Conservation (phyloP, 2,329 filamentous ascomycete genomes). For the Pseudogymnoascus sp. region DNA sequence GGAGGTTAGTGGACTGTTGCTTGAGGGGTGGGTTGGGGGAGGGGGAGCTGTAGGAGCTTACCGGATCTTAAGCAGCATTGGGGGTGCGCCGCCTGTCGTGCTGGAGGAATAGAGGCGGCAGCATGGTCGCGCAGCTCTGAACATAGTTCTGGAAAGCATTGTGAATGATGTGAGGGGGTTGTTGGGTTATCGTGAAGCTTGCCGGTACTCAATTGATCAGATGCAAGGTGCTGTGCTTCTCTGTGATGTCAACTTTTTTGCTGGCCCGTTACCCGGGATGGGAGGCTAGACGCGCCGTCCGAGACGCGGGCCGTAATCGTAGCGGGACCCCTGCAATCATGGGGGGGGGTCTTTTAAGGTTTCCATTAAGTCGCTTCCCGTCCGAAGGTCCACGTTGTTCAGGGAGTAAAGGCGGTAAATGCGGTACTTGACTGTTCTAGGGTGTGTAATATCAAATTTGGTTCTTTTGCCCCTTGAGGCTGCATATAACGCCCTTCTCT, state of each 20-base stretch:
- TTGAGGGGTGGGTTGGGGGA: too few relatives aligned
- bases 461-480: background rate
- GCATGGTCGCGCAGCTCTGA: constrained; percentile 1
- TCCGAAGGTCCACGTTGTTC: constrained; percentile 1
- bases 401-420: background rate
- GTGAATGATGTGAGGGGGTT: background rate
- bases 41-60: constrained; percentile 15
- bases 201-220: background rate
- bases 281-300: constrained; percentile 4
- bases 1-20: background rate
- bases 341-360: background rate
- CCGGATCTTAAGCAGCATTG: constrained; percentile 31
- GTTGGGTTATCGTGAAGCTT: background rate
- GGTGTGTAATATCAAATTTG: constrained; percentile 6
- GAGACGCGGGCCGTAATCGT: background rate
- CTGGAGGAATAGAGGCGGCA: constrained; percentile 18
- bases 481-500: background rate
- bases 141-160: background rate
- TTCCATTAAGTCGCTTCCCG: constrained; percentile 5
- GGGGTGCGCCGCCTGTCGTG: constrained; percentile 21
- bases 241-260: constrained; percentile 3
- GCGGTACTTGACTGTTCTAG: background rate
- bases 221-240: background rate
- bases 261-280: background rate
- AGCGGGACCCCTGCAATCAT: constrained; percentile 4